A percentile compares a stretch with the other conserved stretches of the same genome.
Evolutionary conservation across 2,329 filamentous ascomycete species (phyloP).

Genomic region (Monilinia aucupariae): DNA sequence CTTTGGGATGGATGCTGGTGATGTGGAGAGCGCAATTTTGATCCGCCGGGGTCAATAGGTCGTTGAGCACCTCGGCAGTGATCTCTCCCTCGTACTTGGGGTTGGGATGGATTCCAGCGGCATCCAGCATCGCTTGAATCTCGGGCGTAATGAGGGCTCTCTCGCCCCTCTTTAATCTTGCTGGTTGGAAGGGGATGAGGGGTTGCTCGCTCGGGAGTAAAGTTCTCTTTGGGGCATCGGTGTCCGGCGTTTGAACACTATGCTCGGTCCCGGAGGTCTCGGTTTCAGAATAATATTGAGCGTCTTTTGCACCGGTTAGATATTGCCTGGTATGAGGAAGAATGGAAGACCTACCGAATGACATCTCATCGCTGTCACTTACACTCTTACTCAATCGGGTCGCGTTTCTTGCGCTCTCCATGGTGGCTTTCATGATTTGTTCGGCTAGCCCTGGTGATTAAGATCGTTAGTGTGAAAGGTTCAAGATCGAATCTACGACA

Average conservation of each 20-base stretch:
- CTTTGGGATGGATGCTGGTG: constrained; percentile 1
- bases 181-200: background rate
- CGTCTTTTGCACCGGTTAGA: background rate
- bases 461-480: background rate
- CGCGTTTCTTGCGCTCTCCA: background rate
- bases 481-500: background rate
- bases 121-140: background rate
- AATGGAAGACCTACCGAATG: background rate
- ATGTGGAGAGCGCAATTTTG: constrained; percentile 8
- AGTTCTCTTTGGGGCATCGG: background rate
- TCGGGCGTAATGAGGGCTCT: background rate
- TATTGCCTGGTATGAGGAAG: background rate
- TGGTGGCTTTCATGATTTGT: background rate
- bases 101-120: background rate
- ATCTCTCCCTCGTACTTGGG: constrained; percentile 13
- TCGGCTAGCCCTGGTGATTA: background rate
- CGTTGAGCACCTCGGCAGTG: background rate
- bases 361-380: background rate
- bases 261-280: background rate
- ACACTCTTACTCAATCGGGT: background rate
- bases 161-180: background rate
- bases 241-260: background rate
- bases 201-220: constrained; percentile 1
- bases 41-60: background rate
- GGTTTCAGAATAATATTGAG: background rate